These are phyloP conservation scores for Lachancea waltii DNA, from an alignment of 805 yeast genomes.

Conservation along the genomic window DNA sequence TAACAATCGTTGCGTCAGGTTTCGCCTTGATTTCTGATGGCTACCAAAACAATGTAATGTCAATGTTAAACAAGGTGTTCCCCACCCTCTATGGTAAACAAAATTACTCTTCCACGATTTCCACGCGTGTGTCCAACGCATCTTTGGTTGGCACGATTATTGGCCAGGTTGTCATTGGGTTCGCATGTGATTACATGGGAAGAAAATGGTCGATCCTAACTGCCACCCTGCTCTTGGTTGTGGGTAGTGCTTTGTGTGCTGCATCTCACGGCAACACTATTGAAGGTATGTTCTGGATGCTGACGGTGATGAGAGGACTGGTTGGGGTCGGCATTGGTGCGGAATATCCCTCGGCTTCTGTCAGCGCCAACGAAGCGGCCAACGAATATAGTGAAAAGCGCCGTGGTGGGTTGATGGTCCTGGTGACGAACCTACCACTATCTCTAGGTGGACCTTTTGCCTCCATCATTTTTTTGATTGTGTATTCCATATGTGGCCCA, in stretches of 20 bases:
- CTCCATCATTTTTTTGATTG: slow-evolving; percentile 58
- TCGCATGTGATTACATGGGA: slow-evolving; percentile 58
- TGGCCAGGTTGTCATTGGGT: slow-evolving; percentile 62
- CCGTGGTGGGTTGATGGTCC: slow-evolving; percentile 58
- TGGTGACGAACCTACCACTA: slow-evolving; percentile 69
- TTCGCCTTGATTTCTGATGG: slow-evolving; percentile 75
- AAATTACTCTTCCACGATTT: slow-evolving; percentile 39
- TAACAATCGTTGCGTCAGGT: slow-evolving; percentile 40
- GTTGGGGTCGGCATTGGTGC: slow-evolving; percentile 79
- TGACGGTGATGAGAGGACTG: slow-evolving; percentile 65
- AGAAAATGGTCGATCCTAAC: slow-evolving; percentile 64
- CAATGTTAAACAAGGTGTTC: slow-evolving; percentile 58
- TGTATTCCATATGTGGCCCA: slow-evolving; percentile 49
- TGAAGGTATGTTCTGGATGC: slow-evolving; percentile 69
- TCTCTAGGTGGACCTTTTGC: slow-evolving; percentile 79
- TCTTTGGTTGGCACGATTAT: slow-evolving; percentile 62
- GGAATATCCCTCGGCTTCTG: slow-evolving; percentile 65
- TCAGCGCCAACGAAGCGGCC: slow-evolving; percentile 67
- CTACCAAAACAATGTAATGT: slow-evolving; percentile 68
- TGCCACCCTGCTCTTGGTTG: slow-evolving; percentile 53
- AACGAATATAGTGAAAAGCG: slow-evolving; percentile 52
- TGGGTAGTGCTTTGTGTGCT: slow-evolving; percentile 62
- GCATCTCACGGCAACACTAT: slow-evolving; percentile 59
- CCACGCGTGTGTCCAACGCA: slow-evolving; percentile 64
- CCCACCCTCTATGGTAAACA: slow-evolving; percentile 35